Evolutionary conservation across 257 asterid species (phyloP), one percentile per base, ranked within the genome.

Genomic region (Solanum gracilifrons): DNA sequence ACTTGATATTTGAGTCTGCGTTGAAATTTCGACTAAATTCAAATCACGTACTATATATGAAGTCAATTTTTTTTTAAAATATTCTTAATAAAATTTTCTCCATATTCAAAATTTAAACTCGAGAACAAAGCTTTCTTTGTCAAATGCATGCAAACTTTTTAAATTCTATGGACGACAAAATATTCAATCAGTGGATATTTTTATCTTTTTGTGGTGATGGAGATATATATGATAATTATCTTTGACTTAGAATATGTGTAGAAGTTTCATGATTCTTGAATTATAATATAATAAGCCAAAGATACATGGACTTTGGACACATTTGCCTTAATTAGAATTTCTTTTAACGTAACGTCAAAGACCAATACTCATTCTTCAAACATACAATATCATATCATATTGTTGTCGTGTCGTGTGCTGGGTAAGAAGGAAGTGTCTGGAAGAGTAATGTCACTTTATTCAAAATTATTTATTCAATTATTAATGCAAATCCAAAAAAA

Each of bases 201-300:
- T 69, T 48, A 48, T 48, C 60, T 48, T 86, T 23, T 33, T 58
- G 23, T 10, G 33, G 66, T 27, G 46, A 9, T 74, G 31, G 16
- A 5, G 31, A 12, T 3, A 13, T 35, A 37, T 76, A n/a, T 76
- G 60, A 87, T 60, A 60, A 60, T 75, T 55, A 75, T 74, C 15
- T 64, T 33, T 6, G 62, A 39, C 82, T 29, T 85, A 55, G 64
- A 88, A 64, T 73, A 11, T 25, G 75, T 43, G 72, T 76, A 64
- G 87, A 79, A 88, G 32, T 66, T 88, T 39, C 84, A 6, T 20
- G 55, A n/a, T 60, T 72, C 51, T 77, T 77, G 84, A 43, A 77
- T 76, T 36, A 76, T 37, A 39, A 21, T 3, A 21, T 2, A 46
- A 43, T 46, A 29, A 29, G 31, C 8, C 3, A 13, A 9, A 27